These are phyloP conservation scores for Austroboletus rostrupii DNA, from an alignment of 1,284 basidiomycete genomes.

Conservation along the genomic window DNA sequence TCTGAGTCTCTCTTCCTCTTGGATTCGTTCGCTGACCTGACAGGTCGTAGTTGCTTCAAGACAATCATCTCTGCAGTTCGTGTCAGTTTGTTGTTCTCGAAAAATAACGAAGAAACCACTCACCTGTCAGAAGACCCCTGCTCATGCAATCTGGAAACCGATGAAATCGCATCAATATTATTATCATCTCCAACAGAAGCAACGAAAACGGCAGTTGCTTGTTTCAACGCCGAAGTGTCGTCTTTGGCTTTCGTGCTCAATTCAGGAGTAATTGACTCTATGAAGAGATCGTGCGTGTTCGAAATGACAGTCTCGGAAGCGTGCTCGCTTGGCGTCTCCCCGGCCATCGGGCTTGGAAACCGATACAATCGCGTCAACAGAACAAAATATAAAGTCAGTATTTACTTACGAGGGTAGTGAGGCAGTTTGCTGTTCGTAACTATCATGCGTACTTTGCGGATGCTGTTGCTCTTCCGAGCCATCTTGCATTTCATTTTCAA, in stretches of 20 bases:
- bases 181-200: not conserved
- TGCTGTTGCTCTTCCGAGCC: not conserved
- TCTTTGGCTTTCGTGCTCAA: not conserved
- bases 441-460: no score
- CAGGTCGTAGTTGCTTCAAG: not conserved
- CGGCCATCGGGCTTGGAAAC: not conserved
- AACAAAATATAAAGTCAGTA: not conserved
- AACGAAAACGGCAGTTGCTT: no score
- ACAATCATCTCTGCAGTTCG: slow-evolving; percentile 1
- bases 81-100: not conserved
- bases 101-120: not conserved
- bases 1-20: not conserved
- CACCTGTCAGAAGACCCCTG: not conserved
- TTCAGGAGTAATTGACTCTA: not conserved
- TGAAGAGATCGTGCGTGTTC: not conserved
- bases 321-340: not conserved
- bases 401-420: slow-evolving; percentile 4
- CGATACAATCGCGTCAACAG: not conserved
- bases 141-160: not conserved
- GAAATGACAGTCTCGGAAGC: not conserved
- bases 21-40: not conserved
- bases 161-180: no score
- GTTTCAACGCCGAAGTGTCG: not conserved
- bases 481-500: not conserved
- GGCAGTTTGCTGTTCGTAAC: not conserved